phyloP scores from a whole-genome alignment of 176 grass and related monocot genomes.

The Phyllostachys edulis region DNA sequence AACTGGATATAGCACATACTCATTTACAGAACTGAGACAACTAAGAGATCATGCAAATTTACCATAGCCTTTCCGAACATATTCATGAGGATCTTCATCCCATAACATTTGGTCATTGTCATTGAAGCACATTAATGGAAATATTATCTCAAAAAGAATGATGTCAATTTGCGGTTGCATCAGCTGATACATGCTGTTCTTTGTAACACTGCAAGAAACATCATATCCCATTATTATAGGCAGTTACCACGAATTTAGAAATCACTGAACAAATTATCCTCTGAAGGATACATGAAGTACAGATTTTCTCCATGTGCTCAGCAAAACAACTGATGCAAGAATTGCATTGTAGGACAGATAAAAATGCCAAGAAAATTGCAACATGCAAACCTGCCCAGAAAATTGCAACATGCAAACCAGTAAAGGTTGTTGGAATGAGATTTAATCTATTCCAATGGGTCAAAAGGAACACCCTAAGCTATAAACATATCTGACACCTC shows the following conservation, averaged over 20 bases:
- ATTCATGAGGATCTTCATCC: slow-evolving; percentile 91
- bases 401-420: neutral
- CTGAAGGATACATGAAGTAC: neutral
- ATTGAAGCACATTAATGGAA: slow-evolving; percentile 94
- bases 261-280: slow-evolving; percentile 3
- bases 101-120: slow-evolving; percentile 85
- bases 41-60: slow-evolving; percentile 15
- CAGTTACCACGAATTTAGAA: neutral
- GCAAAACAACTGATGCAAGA: neutral
- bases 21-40: slow-evolving; percentile 1
- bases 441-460: too few species aligned
- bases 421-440: neutral
- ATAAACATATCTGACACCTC: too few species aligned
- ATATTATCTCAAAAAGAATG: slow-evolving; percentile 87
- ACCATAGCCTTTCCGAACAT: slow-evolving; percentile 96
- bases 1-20: neutral
- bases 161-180: slow-evolving; percentile 79
- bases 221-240: slow-evolving; percentile 17
- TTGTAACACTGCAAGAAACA: slow-evolving; percentile 75
- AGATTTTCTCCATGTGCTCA: neutral
- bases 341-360: neutral
- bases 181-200: slow-evolving; percentile 86
- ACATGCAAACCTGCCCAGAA: neutral
- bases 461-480: too few species aligned
- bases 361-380: neutral